These are phyloP conservation scores for Anethum foeniculum DNA, from an alignment of 140 eudicot species.

Conservation along the genomic window DNA sequence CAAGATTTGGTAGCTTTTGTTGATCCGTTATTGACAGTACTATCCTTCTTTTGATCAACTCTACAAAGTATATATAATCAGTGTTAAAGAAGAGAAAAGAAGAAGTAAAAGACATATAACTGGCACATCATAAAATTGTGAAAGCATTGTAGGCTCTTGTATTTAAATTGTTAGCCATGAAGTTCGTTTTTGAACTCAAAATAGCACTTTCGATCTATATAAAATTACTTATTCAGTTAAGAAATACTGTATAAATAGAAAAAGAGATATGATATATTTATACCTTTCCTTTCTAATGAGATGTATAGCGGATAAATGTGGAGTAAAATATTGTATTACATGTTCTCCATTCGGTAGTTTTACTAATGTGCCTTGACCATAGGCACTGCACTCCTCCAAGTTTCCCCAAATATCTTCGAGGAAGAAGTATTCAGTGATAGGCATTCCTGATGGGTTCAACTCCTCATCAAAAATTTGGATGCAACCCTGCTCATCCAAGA, in stretches of 20 bases:
- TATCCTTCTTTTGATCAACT: background rate
- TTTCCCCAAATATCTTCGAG: constrained; percentile 28
- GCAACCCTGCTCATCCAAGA: background rate
- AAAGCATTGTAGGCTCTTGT: no score
- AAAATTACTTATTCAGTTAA: background rate
- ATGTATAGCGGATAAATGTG: constrained; percentile 32
- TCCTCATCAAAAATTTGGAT: background rate
- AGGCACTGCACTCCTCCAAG: constrained; percentile 29
- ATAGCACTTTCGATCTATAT: no score
- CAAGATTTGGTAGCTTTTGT: constrained; percentile 4
- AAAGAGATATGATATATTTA: background rate
- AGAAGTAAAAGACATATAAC: no score
- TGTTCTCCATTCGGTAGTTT: constrained; percentile 5
- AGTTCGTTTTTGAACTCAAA: no score
- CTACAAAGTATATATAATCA: background rate
- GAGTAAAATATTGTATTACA: constrained; percentile 22
- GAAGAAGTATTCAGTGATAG: background rate
- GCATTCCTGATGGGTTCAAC: background rate
- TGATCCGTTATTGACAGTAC: background rate
- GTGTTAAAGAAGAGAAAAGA: no score
- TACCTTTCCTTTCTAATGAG: constrained; percentile 17
- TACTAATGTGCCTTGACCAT: constrained; percentile 22
- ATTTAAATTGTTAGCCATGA: no score
- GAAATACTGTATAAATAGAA: no score
- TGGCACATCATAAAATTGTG: no score